These are phyloP conservation scores for Volvox africanus DNA, from an alignment of 139 green algal species.

Conservation along the genomic window DNA sequence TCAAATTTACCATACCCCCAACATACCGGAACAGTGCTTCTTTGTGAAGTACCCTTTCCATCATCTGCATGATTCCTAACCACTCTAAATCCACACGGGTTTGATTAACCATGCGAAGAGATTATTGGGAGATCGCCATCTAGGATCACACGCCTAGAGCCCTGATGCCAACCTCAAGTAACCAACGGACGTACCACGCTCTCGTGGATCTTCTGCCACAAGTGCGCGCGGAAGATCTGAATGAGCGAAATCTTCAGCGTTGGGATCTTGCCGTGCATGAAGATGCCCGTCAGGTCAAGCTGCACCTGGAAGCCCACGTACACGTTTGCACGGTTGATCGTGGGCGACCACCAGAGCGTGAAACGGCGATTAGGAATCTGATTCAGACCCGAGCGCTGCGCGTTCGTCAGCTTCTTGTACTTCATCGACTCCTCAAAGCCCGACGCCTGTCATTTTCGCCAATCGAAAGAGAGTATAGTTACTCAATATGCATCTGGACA, in stretches of 20 bases:
- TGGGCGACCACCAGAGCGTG: conserved; percentile 99
- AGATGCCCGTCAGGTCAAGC: conserved; percentile 99
- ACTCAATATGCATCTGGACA: too few relatives aligned
- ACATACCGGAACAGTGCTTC: too few relatives aligned
- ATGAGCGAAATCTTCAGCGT: conserved; percentile 99
- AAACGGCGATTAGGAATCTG: conserved; percentile 99
- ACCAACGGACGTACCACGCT: conserved; percentile 80
- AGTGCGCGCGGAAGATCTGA: conserved; percentile 99
- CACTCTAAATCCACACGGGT: too few relatives aligned
- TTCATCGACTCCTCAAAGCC: conserved; percentile 97
- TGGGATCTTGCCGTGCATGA: conserved; percentile 99
- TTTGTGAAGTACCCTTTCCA: too few relatives aligned
- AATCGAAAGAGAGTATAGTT: too few relatives aligned
- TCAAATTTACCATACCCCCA: too few relatives aligned
- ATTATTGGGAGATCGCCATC: too few relatives aligned
- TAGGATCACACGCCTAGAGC: too few relatives aligned
- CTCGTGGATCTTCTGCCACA: conserved; percentile 99
- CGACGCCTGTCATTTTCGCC: conserved; percentile 32
- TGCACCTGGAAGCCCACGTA: conserved; percentile 99
- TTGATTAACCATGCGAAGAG: too few relatives aligned
- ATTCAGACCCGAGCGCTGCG: conserved; percentile 96
- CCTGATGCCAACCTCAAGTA: too few relatives aligned
- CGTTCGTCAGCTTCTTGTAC: conserved; percentile 99
- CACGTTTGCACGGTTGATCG: conserved; percentile 99
- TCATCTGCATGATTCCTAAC: too few relatives aligned